phyloP scores from a whole-genome alignment of 176 grass and related monocot species.

The Musa schizocarpa region DNA sequence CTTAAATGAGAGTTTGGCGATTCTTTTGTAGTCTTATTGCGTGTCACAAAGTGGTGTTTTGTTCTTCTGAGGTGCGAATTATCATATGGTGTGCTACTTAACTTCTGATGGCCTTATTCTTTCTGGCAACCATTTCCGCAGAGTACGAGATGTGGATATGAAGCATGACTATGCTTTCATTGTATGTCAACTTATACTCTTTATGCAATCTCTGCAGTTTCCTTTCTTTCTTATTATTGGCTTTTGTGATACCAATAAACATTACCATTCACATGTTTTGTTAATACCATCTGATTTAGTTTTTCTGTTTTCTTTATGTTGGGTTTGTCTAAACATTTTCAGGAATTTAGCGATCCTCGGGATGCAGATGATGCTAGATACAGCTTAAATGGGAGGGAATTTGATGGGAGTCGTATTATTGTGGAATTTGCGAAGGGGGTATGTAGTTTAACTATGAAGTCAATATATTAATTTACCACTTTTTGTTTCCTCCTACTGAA shows the following conservation, averaged over 20 bases:
- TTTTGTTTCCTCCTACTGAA: no score
- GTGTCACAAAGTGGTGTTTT: conserved; percentile 28
- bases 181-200: conserved; percentile 38
- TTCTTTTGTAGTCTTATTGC: conserved; percentile 82
- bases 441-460: conserved; percentile 1
- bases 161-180: conserved; percentile 99
- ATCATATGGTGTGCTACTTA: conserved; percentile 44
- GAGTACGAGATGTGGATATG: conserved; percentile 99
- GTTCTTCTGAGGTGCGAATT: conserved; percentile 21
- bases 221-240: no score
- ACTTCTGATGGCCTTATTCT: conserved; percentile 59
- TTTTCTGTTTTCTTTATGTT: neutral
- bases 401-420: conserved; percentile 84
- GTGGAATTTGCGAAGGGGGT: conserved; percentile 97
- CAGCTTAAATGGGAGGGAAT: conserved; percentile 75
- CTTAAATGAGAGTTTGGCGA: conserved; percentile 87
- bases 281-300: no score
- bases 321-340: conserved; percentile 7
- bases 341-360: conserved; percentile 85
- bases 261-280: no score
- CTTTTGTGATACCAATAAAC: no score
- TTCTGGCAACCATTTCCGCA: conserved; percentile 88
- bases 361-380: conserved; percentile 96
- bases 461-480: no score
- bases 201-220: no score